Evolutionary conservation across 2,329 filamentous ascomycete species (phyloP).

Genomic region (Fusarium coffeatum): DNA sequence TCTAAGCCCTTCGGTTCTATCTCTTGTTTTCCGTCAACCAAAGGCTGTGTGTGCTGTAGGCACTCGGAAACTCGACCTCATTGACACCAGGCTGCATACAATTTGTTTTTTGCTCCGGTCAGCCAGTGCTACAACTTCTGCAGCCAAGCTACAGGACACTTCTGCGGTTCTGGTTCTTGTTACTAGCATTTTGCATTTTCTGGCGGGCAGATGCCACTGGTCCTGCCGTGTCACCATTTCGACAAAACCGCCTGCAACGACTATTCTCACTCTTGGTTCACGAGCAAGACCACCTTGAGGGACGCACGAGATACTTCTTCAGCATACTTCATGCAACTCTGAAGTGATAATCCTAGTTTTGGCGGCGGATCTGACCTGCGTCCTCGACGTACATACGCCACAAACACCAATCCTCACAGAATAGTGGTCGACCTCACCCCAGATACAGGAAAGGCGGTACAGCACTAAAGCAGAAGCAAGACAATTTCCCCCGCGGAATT

Average conservation of each 20-base stretch:
- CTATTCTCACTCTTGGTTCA: slow-evolving; percentile 28
- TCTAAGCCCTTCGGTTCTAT: slow-evolving; percentile 41
- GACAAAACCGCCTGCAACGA: slow-evolving; percentile 31
- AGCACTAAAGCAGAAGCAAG: slow-evolving; percentile 30
- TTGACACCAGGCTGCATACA: slow-evolving; percentile 27
- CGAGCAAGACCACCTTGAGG: slow-evolving; percentile 35
- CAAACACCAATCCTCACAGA: slow-evolving; percentile 25
- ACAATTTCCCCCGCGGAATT: slow-evolving; percentile 10
- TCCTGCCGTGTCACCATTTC: slow-evolving; percentile 41
- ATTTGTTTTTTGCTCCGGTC: slow-evolving; percentile 23
- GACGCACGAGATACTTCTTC: slow-evolving; percentile 38
- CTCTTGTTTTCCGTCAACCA: slow-evolving; percentile 36
- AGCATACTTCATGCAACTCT: slow-evolving; percentile 42
- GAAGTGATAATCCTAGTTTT: slow-evolving; percentile 33
- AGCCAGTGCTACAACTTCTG: slow-evolving; percentile 26
- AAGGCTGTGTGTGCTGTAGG: slow-evolving; percentile 36
- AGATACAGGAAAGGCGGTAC: slow-evolving; percentile 22
- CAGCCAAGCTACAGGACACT: slow-evolving; percentile 22
- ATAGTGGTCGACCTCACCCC: slow-evolving; percentile 25
- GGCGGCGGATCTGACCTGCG: slow-evolving; percentile 34
- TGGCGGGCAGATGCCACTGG: slow-evolving; percentile 26
- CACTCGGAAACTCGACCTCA: slow-evolving; percentile 25
- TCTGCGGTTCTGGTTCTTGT: slow-evolving; percentile 14
- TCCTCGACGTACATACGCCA: slow-evolving; percentile 36
- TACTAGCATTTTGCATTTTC: slow-evolving; percentile 13